Evolutionary conservation across 2,329 filamentous ascomycete genomes (phyloP).

Genomic region (Aspergillus sp.): DNA sequence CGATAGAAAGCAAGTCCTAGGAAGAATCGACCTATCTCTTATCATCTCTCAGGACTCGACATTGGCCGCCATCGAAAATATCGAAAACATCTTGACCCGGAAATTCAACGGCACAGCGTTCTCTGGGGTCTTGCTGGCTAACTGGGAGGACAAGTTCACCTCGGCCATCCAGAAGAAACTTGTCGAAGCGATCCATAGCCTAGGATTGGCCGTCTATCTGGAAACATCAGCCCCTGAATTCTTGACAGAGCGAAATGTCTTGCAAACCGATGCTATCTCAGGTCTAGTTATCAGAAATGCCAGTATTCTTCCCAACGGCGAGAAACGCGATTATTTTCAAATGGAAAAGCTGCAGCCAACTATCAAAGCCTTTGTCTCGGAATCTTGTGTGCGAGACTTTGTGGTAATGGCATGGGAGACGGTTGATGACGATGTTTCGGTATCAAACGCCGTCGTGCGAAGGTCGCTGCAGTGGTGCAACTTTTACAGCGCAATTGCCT

Average conservation of each 20-base stretch:
- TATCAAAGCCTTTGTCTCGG: constrained; percentile 42
- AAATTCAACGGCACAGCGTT: constrained; percentile 26
- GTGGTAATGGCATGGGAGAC: constrained; percentile 44
- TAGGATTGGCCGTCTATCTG: constrained; percentile 40
- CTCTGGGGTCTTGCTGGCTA: constrained; percentile 38
- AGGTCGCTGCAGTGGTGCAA: constrained; percentile 43
- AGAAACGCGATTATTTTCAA: constrained; percentile 42
- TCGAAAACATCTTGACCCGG: constrained; percentile 21
- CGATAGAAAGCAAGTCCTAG: constrained; percentile 20
- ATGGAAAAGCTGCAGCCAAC: constrained; percentile 37
- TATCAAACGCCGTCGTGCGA: constrained; percentile 40
- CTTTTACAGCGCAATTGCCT: constrained; percentile 43
- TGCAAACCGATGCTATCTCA: constrained; percentile 30
- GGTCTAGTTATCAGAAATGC: constrained; percentile 40
- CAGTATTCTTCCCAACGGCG: constrained; percentile 36
- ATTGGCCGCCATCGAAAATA: constrained; percentile 21
- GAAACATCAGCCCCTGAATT: constrained; percentile 39
- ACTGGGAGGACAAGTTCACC: constrained; percentile 34
- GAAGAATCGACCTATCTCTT: constrained; percentile 25
- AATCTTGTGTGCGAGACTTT: constrained; percentile 41
- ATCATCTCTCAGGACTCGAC: constrained; percentile 16
- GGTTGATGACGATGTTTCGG: constrained; percentile 31
- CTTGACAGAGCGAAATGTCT: constrained; percentile 28
- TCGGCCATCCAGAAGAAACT: constrained; percentile 24
- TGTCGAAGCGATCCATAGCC: constrained; percentile 25